Percentiles rank a stretch among this genome's conserved stretches.
phyloP scores from a whole-genome alignment of 306 rosid species.

The Trichosanthes cucumerina region DNA sequence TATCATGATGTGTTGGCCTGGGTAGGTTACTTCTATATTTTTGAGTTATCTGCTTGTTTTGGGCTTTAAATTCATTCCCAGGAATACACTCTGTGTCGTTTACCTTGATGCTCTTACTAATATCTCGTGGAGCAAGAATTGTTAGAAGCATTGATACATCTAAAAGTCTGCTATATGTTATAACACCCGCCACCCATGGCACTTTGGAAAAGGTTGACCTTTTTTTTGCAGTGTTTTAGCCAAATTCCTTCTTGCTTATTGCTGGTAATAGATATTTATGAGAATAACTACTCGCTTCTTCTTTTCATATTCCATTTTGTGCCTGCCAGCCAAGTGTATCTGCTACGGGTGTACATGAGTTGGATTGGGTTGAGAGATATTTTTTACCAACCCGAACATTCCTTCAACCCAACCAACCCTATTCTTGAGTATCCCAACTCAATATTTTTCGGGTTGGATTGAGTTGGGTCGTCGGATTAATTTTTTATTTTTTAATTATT shows the following conservation, averaged over 20 bases:
- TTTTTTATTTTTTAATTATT: too few relatives aligned
- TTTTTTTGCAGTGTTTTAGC: slow-evolving; percentile 65
- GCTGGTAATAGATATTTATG: slow-evolving; percentile 41
- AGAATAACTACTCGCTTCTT: background rate
- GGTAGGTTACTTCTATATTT: slow-evolving; percentile 41
- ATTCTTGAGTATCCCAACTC: too few relatives aligned
- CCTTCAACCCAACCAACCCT: too few relatives aligned
- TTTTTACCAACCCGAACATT: too few relatives aligned
- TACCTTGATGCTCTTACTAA: background rate
- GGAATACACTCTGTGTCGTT: background rate
- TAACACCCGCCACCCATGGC: slow-evolving; percentile 72
- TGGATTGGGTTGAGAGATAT: too few relatives aligned
- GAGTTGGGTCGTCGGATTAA: too few relatives aligned
- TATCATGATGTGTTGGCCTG: slow-evolving; percentile 80
- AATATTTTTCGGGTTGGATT: too few relatives aligned
- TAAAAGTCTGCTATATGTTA: slow-evolving; percentile 63
- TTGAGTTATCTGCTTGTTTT: background rate
- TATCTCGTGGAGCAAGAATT: slow-evolving; percentile 41
- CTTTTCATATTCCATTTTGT: background rate
- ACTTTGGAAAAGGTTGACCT: slow-evolving; percentile 67
- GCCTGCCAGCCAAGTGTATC: background rate
- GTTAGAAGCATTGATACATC: slow-evolving; percentile 74
- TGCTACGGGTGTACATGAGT: too few relatives aligned
- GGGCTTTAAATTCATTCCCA: background rate
- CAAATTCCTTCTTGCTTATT: slow-evolving; percentile 74